A percentile compares a stretch with the other conserved stretches of the same genome.
These are phyloP conservation scores for Boletellus emodensis DNA, from an alignment of 768 basidiomycete genomes.

Conservation along the genomic window DNA sequence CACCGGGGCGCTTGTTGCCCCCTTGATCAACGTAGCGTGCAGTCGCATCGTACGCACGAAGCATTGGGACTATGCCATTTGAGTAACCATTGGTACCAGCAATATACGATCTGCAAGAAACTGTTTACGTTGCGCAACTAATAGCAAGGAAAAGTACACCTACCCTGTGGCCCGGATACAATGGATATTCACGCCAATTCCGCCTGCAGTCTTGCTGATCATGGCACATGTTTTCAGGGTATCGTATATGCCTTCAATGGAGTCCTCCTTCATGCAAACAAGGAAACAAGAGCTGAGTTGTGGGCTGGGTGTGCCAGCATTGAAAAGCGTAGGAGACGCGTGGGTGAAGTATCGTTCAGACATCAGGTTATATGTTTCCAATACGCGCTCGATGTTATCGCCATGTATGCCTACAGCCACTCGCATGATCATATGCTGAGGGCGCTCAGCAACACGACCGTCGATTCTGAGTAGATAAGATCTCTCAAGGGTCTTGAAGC, in stretches of 20 bases:
- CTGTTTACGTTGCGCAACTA: neutral
- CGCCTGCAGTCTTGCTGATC: constrained; percentile 99
- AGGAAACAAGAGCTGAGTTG: constrained; percentile 97
- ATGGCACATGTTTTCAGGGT: constrained; percentile 97
- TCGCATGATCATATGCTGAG: constrained; percentile 99
- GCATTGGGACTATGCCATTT: constrained; percentile 99
- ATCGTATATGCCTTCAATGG: constrained; percentile 98
- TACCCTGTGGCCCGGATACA: constrained; percentile 94
- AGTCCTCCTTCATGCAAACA: constrained; percentile 97
- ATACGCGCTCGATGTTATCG: constrained; percentile 75
- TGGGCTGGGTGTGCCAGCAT: constrained; percentile 93
- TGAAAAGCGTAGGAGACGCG: constrained; percentile 96
- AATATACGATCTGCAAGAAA: constrained; percentile 77
- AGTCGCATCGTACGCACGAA: constrained; percentile 95
- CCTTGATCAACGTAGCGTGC: constrained; percentile 99
- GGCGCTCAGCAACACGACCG: constrained; percentile 92
- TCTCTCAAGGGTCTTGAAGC: constrained; percentile 99
- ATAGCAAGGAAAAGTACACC: constrained; percentile 17
- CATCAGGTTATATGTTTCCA: constrained; percentile 96
- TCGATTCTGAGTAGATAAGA: constrained; percentile 95
- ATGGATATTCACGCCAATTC: constrained; percentile 94
- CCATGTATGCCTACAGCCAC: constrained; percentile 98
- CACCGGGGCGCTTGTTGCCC: constrained; percentile 98
- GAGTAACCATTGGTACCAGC: constrained; percentile 99
- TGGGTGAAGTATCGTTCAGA: constrained; percentile 98